These are phyloP conservation scores for Sarcodon sp. DNA, from an alignment of 768 basidiomycete genomes.

Conservation along the genomic window DNA sequence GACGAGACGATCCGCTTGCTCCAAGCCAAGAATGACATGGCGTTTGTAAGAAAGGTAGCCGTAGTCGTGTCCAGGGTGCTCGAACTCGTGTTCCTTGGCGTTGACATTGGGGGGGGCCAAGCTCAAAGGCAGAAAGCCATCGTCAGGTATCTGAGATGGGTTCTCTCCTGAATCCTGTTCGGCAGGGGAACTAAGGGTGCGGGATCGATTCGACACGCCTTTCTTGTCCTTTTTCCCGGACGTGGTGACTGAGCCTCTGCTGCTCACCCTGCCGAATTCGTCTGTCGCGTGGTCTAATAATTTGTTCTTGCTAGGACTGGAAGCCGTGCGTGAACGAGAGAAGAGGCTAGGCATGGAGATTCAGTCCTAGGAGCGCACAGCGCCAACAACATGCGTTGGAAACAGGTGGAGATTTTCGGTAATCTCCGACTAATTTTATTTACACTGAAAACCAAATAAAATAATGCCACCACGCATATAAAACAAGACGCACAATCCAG, in stretches of 20 bases:
- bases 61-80: slow-evolving; percentile 32
- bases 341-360: slow-evolving; percentile 55
- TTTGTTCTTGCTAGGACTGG: slow-evolving; percentile 25
- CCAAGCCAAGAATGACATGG: slow-evolving; percentile 66
- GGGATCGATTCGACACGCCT: slow-evolving; percentile 24
- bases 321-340: slow-evolving; percentile 54
- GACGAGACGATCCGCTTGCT: slow-evolving; percentile 62
- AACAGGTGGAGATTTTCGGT: too few species aligned
- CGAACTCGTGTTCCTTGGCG: slow-evolving; percentile 7
- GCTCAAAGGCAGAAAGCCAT: slow-evolving; percentile 20
- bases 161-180: slow-evolving; percentile 21
- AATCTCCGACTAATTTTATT: too few species aligned
- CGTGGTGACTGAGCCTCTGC: slow-evolving; percentile 8
- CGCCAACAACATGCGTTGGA: too few species aligned
- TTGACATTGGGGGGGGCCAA: slow-evolving; percentile 19
- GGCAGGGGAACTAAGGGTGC: slow-evolving; percentile 27
- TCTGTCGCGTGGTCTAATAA: slow-evolving; percentile 24
- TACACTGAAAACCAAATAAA: too few species aligned
- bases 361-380: too few species aligned
- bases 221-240: slow-evolving; percentile 28
- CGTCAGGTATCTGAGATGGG: slow-evolving; percentile 21
- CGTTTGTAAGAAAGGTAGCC: slow-evolving; percentile 65
- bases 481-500: too few species aligned
- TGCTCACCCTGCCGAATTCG: slow-evolving; percentile 51
- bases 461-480: too few species aligned